phyloP scores from a whole-genome alignment of 768 basidiomycete genomes.

The Brasilioporus rufonigricans region DNA sequence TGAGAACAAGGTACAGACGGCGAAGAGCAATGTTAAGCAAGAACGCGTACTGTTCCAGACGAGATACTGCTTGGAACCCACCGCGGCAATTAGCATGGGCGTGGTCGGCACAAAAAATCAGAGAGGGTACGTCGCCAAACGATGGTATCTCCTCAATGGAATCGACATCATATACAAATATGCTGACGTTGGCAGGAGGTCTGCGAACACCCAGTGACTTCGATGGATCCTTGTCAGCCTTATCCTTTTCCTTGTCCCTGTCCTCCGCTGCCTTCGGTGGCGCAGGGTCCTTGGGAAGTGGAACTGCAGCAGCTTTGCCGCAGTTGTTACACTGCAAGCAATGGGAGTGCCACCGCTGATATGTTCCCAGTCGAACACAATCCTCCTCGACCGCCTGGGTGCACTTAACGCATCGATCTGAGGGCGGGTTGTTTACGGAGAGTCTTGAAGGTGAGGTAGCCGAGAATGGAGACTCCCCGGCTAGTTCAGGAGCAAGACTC shows the following conservation, averaged over 20 bases:
- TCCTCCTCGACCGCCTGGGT: constrained; percentile 94
- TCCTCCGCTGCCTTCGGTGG: constrained; percentile 52
- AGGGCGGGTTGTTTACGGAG: constrained; percentile 69
- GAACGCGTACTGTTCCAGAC: constrained; percentile 97
- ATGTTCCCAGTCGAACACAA: constrained; percentile 92
- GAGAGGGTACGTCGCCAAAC: constrained; percentile 70
- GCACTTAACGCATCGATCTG: constrained; percentile 91
- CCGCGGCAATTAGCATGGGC: constrained; percentile 59
- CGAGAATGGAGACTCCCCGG: constrained; percentile 81
- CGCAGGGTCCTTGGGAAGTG: constrained; percentile 52
- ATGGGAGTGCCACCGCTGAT: constrained; percentile 94
- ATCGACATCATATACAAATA: constrained; percentile 77
- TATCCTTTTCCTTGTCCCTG: constrained; percentile 42
- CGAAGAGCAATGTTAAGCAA: constrained; percentile 92
- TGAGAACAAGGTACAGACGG: constrained; percentile 81
- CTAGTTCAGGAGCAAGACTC: constrained; percentile 86
- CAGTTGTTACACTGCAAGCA: constrained; percentile 87
- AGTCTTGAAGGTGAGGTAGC: constrained; percentile 42
- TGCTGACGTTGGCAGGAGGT: constrained; percentile 75
- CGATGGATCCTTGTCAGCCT: constrained; percentile 42
- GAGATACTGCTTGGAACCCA: constrained; percentile 89
- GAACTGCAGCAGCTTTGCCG: constrained; percentile 70
- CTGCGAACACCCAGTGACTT: constrained; percentile 66
- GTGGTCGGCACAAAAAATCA: constrained; percentile 79
- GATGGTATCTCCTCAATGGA: constrained; percentile 64